Percentiles rank a stretch among this genome's conserved stretches.
Evolutionary conservation across 306 rosid genomes (phyloP).

Genomic region (Hylodesmum podocarpum): DNA sequence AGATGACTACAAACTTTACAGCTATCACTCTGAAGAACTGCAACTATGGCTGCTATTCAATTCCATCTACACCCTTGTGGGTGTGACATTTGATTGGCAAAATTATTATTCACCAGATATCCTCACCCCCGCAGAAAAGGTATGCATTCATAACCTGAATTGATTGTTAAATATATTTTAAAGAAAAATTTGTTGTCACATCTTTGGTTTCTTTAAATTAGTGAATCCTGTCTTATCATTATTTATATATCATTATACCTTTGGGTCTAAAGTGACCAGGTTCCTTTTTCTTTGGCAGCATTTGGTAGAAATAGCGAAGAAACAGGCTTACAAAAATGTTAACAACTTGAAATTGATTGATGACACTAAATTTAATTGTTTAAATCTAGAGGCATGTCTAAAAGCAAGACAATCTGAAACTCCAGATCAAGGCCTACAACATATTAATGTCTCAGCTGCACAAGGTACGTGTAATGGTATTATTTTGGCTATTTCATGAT

Average conservation of each 20-base stretch:
- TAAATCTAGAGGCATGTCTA: slow-evolving; percentile 20
- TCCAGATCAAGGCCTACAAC: slow-evolving; percentile 34
- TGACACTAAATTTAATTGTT: slow-evolving; percentile 14
- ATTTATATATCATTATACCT: background rate
- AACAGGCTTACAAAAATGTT: slow-evolving; percentile 38
- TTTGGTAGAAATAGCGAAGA: slow-evolving; percentile 42
- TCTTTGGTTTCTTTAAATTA: background rate
- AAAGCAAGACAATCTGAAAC: slow-evolving; percentile 14
- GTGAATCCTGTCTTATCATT: background rate
- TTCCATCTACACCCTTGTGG: slow-evolving; percentile 50
- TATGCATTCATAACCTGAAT: slow-evolving; percentile 10
- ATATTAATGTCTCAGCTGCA: background rate
- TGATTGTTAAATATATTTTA: background rate
- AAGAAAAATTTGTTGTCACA: background rate
- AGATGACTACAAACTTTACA: slow-evolving; percentile 37
- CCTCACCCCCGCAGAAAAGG: slow-evolving; percentile 29
- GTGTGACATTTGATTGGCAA: slow-evolving; percentile 36
- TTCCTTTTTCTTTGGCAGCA: slow-evolving; percentile 34
- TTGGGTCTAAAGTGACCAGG: background rate
- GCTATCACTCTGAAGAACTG: slow-evolving; percentile 20
- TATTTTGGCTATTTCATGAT: background rate
- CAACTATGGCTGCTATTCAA: slow-evolving; percentile 39
- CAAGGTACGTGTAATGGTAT: slow-evolving; percentile 38
- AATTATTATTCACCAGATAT: slow-evolving; percentile 25
- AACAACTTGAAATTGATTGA: slow-evolving; percentile 22